These are phyloP conservation scores for Colletotrichum chlorophyti DNA, from an alignment of 2,329 filamentous ascomycete genomes.

Conservation along the genomic window DNA sequence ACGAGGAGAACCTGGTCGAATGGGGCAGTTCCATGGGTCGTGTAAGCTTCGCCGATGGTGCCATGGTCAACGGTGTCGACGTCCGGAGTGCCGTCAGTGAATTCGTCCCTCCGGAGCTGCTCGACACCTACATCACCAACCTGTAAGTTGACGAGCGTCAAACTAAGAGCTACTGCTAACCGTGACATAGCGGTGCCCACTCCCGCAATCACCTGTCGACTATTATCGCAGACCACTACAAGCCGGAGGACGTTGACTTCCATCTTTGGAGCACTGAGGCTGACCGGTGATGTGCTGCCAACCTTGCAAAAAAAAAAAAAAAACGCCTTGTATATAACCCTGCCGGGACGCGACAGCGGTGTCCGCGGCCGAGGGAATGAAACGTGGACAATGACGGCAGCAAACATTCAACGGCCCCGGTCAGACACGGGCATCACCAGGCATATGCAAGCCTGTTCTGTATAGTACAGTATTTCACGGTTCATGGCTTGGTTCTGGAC, in stretches of 20 bases:
- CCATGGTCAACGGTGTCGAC: conserved; percentile 78
- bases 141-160: conserved; percentile 47
- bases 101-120: conserved; percentile 77
- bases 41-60: conserved; percentile 79
- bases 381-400: conserved; percentile 15
- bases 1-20: conserved; percentile 83
- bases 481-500: neutral
- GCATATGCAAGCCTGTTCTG: conserved; percentile 17
- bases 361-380: conserved; percentile 15
- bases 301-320: neutral
- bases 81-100: conserved; percentile 83
- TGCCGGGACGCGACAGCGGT: conserved; percentile 15
- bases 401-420: neutral
- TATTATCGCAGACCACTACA: conserved; percentile 79
- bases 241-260: conserved; percentile 73
- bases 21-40: conserved; percentile 82
- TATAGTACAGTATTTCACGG: conserved; percentile 4
- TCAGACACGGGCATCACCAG: conserved; percentile 6
- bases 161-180: neutral
- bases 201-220: conserved; percentile 76
- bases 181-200: conserved; percentile 62
- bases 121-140: conserved; percentile 88
- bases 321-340: conserved; percentile 22
- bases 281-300: conserved; percentile 32
- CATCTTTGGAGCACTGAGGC: conserved; percentile 50